These are phyloP conservation scores for Puccinellia tenuiflora DNA, from an alignment of 176 grass and related monocot genomes.

Conservation along the genomic window DNA sequence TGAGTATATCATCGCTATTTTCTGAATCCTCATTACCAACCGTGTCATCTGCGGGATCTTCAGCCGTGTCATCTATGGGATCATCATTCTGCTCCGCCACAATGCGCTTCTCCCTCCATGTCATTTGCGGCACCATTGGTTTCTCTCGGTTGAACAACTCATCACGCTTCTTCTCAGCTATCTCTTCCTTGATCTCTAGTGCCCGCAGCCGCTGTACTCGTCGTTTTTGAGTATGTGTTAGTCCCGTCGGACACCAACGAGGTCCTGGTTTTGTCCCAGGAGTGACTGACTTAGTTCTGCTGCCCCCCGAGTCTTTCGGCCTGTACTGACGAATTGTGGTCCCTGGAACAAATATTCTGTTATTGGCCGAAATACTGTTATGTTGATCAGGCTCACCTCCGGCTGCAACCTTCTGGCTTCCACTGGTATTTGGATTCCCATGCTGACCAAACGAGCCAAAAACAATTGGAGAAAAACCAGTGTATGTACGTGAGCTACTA, in stretches of 20 bases:
- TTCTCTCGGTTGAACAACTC: not conserved
- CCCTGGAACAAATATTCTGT: too few relatives aligned
- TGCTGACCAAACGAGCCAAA: too few relatives aligned
- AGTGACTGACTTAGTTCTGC: not conserved
- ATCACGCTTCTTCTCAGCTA: not conserved
- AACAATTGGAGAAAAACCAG: too few relatives aligned
- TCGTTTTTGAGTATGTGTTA: not conserved
- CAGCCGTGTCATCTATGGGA: too few relatives aligned
- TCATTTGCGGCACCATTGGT: not conserved
- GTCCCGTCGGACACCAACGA: accelerated
- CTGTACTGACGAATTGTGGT: too few relatives aligned
- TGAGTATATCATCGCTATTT: not conserved
- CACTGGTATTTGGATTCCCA: too few relatives aligned
- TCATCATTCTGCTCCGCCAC: too few relatives aligned
- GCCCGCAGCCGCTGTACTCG: not conserved
- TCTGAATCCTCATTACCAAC: not conserved
- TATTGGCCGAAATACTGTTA: too few relatives aligned
- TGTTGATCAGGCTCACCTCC: too few relatives aligned
- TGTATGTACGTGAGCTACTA: too few relatives aligned
- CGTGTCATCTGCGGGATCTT: not conserved
- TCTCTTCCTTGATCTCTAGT: not conserved
- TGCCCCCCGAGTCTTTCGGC: not conserved
- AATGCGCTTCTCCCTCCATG: too few relatives aligned
- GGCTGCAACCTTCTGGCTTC: too few relatives aligned
- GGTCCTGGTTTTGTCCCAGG: not conserved